Evolutionary conservation across 805 yeast species (phyloP), one percentile per base, ranked within the genome.

Genomic region (Candida morakotiae): DNA sequence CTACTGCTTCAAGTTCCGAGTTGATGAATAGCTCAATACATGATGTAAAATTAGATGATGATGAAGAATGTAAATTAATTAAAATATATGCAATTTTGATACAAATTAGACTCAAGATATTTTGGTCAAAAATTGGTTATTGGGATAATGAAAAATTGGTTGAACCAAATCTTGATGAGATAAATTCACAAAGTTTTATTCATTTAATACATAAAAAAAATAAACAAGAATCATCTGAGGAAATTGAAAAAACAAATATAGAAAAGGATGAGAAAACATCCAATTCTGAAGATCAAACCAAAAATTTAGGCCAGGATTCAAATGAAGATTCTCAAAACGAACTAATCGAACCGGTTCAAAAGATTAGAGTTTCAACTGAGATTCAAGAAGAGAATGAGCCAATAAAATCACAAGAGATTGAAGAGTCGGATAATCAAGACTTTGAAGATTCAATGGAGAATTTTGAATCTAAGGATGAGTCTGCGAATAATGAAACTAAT

Each of bases 41-140:
- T 19, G 24, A 35, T 9, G 22, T 41, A 24, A 13, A 32, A 25
- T 41, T 50, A 17, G 53, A 49, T 28, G 37, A 39, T 9, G 47
- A 34, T 3, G 65, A 62, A 30, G 72, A 67, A 45, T 50, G 58
- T 11, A 57, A 62, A 34, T 38, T 64, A 35, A 53, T 65, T 39
- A 67, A 67, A 43, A 48, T 67, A n/a, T 89, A 95, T 84, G 38
- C 62, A 30, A 55, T 63, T 46, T 45, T 68, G 26, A 47, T 56
- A 8, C 73, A 79, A 48, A 67, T 87, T 15, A 74, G 95, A 37
- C 75, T 77, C 28, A 81, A 83, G 52, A 67, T 89, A 45, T 86
- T 83, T 60, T 91, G 95, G 91, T 70, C 94, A 7, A 79, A 87
- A 45, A 58, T 82, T 16, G 97, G 97, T 5, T 71, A 80, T 21